Conservation (phyloP, 1,284 basidiomycete species). For the Irpex lacteus region DNA sequence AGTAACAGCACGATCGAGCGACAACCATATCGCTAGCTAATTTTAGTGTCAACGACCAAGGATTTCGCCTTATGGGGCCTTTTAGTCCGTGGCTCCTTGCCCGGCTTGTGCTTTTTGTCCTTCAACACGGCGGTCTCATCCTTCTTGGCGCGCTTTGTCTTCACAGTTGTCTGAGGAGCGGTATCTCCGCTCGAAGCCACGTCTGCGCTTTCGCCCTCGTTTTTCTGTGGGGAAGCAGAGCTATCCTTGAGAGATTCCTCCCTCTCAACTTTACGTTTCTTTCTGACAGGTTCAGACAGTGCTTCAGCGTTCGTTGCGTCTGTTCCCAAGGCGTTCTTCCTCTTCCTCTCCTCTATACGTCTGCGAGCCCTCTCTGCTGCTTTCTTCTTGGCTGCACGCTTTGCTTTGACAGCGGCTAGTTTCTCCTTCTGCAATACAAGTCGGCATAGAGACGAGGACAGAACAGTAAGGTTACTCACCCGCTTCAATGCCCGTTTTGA, state of each 20-base stretch:
- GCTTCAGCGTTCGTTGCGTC: neutral
- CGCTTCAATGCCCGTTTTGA: constrained; percentile 60
- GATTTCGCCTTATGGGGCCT: neutral
- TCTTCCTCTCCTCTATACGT: constrained; percentile 5
- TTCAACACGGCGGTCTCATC: neutral
- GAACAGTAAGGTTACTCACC: constrained; percentile 38
- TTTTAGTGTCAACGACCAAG: no score
- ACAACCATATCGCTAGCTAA: neutral
- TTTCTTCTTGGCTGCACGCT: constrained; percentile 36
- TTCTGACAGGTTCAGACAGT: constrained; percentile 17
- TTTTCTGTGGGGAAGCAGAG: neutral
- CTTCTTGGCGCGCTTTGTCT: no score
- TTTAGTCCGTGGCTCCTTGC: neutral
- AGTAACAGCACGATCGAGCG: neutral
- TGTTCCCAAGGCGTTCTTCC: neutral
- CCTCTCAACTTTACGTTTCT: constrained; percentile 27
- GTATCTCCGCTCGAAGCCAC: neutral
- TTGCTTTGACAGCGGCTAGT: constrained; percentile 35
- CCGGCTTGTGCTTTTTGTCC: neutral
- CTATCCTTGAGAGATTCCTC: neutral
- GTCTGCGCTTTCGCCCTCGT: neutral
- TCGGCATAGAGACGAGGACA: neutral
- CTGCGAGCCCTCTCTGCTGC: constrained; percentile 24
- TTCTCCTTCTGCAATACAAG: constrained; percentile 39
- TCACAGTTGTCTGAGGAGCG: no score